Evolutionary conservation across 768 basidiomycete species (phyloP).

Genomic region (Suillus fuscotomentosus): DNA sequence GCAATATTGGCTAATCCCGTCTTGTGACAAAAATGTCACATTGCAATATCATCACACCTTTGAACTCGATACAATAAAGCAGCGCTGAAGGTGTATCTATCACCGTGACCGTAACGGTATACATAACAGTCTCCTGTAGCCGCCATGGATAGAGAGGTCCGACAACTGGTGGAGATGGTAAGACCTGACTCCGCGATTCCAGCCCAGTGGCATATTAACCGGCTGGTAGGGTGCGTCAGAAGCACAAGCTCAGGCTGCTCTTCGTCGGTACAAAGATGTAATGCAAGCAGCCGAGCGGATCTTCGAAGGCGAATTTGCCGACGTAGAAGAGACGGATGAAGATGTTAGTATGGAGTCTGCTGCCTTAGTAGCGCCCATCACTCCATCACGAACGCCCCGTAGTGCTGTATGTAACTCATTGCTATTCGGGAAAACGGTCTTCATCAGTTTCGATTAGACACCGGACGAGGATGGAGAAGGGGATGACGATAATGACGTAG

Average conservation of each 20-base stretch:
- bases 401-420: conserved; percentile 18
- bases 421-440: not conserved
- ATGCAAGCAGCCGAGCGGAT: conserved; percentile 89
- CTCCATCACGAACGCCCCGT: conserved; percentile 27
- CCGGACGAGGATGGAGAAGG: conserved; percentile 50
- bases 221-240: conserved; percentile 70
- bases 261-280: conserved; percentile 82
- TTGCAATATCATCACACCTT: not conserved
- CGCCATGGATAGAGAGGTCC: conserved; percentile 51
- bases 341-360: conserved; percentile 46
- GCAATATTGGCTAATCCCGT: not conserved
- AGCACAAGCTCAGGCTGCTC: conserved; percentile 80
- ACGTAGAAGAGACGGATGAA: conserved; percentile 53
- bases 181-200: conserved; percentile 8
- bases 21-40: conserved; percentile 1
- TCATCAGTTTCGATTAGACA: conserved; percentile 40
- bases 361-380: conserved; percentile 23
- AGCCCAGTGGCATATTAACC: not conserved
- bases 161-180: conserved; percentile 67
- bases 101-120: not conserved
- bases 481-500: conserved; percentile 48
- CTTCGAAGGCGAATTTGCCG: conserved; percentile 82
- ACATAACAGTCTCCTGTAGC: not conserved
- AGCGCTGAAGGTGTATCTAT: conserved; percentile 13
- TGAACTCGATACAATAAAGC: conserved; percentile 9